phyloP scores from a whole-genome alignment of 495 filamentous ascomycete genomes.

The Hyaloscypha bicolor region DNA sequence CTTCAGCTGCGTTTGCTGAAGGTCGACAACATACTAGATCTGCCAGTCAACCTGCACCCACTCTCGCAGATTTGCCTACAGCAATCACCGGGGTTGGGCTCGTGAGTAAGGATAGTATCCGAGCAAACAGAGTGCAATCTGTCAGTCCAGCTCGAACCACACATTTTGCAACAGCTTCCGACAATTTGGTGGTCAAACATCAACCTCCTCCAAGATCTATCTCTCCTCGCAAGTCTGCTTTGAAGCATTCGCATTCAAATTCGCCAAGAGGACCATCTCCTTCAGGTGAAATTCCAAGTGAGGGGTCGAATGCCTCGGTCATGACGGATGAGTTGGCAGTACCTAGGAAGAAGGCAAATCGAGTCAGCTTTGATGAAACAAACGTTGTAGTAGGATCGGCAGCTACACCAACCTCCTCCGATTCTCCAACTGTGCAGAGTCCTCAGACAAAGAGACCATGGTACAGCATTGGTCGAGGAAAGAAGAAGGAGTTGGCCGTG shows the following conservation, averaged over 20 bases:
- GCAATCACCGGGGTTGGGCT: not conserved
- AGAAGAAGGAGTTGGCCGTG: slow-evolving; percentile 47
- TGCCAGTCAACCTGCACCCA: slow-evolving; percentile 31
- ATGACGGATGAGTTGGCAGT: slow-evolving; percentile 60
- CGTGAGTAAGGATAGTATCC: slow-evolving; percentile 15
- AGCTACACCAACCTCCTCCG: slow-evolving; percentile 52
- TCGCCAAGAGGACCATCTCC: slow-evolving; percentile 28
- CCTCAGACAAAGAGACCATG: slow-evolving; percentile 54
- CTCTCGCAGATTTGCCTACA: slow-evolving; percentile 16
- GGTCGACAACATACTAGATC: slow-evolving; percentile 29
- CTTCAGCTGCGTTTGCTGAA: slow-evolving; percentile 26
- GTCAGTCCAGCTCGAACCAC: slow-evolving; percentile 68
- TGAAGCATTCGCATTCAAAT: slow-evolving; percentile 61
- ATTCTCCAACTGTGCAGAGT: slow-evolving; percentile 50
- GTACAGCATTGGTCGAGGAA: slow-evolving; percentile 51
- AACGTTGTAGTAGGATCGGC: slow-evolving; percentile 60
- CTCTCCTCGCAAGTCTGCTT: slow-evolving; percentile 83
- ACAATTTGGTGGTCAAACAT: slow-evolving; percentile 63
- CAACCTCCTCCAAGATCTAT: slow-evolving; percentile 77
- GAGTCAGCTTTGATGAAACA: slow-evolving; percentile 88
- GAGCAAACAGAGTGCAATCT: slow-evolving; percentile 44
- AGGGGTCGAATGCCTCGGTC: slow-evolving; percentile 56
- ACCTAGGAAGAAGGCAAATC: slow-evolving; percentile 65
- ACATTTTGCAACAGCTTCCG: slow-evolving; percentile 64
- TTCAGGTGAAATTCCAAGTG: slow-evolving; percentile 50